phyloP scores from a whole-genome alignment of 1,139 yeast genomes.

The Blastobotrys malaysiensis region DNA sequence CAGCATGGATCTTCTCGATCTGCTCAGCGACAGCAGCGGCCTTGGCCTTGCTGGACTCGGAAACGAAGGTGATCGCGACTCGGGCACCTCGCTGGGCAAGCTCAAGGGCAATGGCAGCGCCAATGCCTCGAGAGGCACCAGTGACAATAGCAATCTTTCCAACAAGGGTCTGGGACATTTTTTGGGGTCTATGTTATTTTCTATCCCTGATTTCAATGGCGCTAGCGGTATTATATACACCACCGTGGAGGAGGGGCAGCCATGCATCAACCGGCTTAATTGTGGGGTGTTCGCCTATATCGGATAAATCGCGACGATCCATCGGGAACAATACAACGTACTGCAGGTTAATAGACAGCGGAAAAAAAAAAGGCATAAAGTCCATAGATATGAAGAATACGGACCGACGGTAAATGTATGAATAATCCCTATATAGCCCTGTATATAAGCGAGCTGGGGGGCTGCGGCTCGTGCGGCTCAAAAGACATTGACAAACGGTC shows the following conservation, averaged over 20 bases:
- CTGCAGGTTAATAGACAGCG: neutral
- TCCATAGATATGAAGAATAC: neutral
- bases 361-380: neutral
- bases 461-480: too few relatives aligned
- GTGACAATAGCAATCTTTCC: conserved; percentile 21
- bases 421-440: too few relatives aligned
- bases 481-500: too few relatives aligned
- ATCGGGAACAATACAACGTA: neutral
- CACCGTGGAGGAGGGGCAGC: neutral
- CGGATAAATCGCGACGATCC: neutral
- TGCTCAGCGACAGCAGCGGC: conserved; percentile 27
- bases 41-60: conserved; percentile 5
- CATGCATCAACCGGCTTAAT: neutral
- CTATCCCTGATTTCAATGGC: neutral
- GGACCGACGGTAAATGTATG: too few relatives aligned
- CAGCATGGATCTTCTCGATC: conserved; percentile 14
- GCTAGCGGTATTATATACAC: neutral
- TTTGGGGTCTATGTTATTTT: too few relatives aligned
- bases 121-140: conserved; percentile 30
- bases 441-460: too few relatives aligned
- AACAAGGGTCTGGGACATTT: neutral
- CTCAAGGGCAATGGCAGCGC: conserved; percentile 29
- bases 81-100: conserved; percentile 23
- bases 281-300: neutral
- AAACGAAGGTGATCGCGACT: conserved; percentile 30